Percentiles rank a stretch among this genome's conserved stretches.
Evolutionary conservation across 805 yeast genomes (phyloP).

Genomic region (Cyberlindnera mycetangii): DNA sequence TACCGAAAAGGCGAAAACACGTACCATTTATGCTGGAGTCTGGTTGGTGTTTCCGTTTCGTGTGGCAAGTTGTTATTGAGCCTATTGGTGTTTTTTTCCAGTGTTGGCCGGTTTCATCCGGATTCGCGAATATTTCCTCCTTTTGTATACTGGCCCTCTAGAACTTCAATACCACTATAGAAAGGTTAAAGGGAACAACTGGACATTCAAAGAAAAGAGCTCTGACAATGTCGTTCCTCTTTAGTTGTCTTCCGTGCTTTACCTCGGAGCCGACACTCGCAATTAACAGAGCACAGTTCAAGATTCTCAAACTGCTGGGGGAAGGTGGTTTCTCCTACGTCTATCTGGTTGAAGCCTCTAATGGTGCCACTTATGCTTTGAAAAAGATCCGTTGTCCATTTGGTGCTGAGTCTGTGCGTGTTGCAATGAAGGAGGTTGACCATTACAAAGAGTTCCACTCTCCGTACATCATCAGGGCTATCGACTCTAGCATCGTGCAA

Average conservation of each 20-base stretch:
- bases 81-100: too few species aligned
- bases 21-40: too few species aligned
- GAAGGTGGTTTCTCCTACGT: conserved; percentile 91
- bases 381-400: conserved; percentile 87
- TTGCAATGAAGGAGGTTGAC: conserved; percentile 75
- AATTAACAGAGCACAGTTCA: conserved; percentile 61
- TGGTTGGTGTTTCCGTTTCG: too few species aligned
- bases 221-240: conserved; percentile 11
- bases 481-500: conserved; percentile 69
- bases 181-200: too few species aligned
- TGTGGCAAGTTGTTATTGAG: too few species aligned
- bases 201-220: background rate
- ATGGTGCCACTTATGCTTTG: conserved; percentile 60
- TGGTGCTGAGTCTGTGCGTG: conserved; percentile 71
- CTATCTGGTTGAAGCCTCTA: conserved; percentile 59
- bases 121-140: too few species aligned
- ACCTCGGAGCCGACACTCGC: conserved; percentile 50
- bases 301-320: conserved; percentile 69
- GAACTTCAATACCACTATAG: too few species aligned
- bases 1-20: too few species aligned
- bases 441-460: conserved; percentile 68
- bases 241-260: conserved; percentile 25
- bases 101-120: too few species aligned
- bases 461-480: conserved; percentile 63
- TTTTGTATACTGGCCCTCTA: too few species aligned